Evolutionary conservation across 768 basidiomycete species (phyloP), one percentile per base, ranked within the genome.

Genomic region (Tulasnella sp.): DNA sequence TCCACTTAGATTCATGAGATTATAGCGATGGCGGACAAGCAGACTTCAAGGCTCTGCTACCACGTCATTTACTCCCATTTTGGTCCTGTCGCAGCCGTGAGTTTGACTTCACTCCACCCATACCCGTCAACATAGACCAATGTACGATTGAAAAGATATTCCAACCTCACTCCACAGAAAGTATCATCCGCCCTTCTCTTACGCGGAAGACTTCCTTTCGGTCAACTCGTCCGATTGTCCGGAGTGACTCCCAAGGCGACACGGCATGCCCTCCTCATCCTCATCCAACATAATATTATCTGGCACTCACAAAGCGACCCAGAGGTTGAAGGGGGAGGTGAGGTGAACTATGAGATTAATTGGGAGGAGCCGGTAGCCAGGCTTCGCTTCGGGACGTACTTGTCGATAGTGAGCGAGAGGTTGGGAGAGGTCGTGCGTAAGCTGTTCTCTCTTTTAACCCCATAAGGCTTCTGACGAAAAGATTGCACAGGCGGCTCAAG

Each of bases 261-360:
- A 13, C 82, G 86, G 55, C 82, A 83, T 26, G 78, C 82, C 19
- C 73, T 94, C 19, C 74, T 96, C 47, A 79, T 85, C 47, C 79
- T 97, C 55, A 77, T 94, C 17, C 94, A 97, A 68, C 94, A 97
- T 69, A 93, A 96, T 71, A 71, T 96, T 45, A 75, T 94, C 45
- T 93, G 91, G 88, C 88, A 92, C 68, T 80, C 84, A 8, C 78
- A 78, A 41, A 78, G 78, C 4, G 83, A 83, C 8, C 81, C 83
- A n/a, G 84, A 82, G 43, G 81, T 80, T 4, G 86, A 86, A 63
- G 78, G 29, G 21, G 55, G 44, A 24, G 55, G 55, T 13, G 55
- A 56, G 19, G 55, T 56, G 41, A 29, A 87, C 60, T 76, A 88
- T 50, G 92, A 96, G 69, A 75, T 95, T 63, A 91, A 92, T 66